Base-by-base conservation (phyloP, 1,139 yeast genomes). In the Hemisphaericaspora xylofermentans region DNA sequence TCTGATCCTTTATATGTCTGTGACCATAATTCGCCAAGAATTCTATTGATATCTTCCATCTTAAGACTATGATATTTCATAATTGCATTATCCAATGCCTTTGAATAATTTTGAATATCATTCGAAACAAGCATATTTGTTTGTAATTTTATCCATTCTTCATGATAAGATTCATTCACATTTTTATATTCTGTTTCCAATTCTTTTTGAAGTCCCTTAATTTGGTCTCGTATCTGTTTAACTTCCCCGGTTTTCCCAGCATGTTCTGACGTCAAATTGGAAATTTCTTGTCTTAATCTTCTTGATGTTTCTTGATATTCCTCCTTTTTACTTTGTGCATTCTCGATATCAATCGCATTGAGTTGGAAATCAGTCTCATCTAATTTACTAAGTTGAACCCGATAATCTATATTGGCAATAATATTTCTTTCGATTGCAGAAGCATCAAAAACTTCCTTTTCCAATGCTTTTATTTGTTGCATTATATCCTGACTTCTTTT, bases 1-100 rank as follows among this genome's bases (percentile, higher is more conserved):
- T 94, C 99, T 1, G 97, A 84, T 1, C 98, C 98, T 49, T 86
- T 85, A 56, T 94, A 94, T 0, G 99, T 93, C 42, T 80, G 81
- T 46, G 88, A 86, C 99, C 99, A 94, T 34, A 93, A 64, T 54
- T 89, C 97, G 54, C 87, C 93, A 39, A 94, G 71, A 24, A 88
- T 86, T 46, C 86, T 72, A 61, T 94, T 94, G 53, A 93, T 89
- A 53, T 91, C 96, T 50, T 81, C 81, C 98, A 94, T 94, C 59
- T 94, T 94, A 46, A 85, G 68, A 43, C 88, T 77, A 59, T 94
- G 99, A 57, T 82, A 93, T 54, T 84, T 83, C 96, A 94, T 91
- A 39, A 94, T 91, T 0, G 98, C 96, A 51, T 80, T 80, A 55
- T 94, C 98, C 38, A 94, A 71, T 0, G 96, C 96, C 52, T 82